Evolutionary conservation across 805 yeast genomes (phyloP), one percentile per base, ranked within the genome.

Genomic region (Candida railenensis): DNA sequence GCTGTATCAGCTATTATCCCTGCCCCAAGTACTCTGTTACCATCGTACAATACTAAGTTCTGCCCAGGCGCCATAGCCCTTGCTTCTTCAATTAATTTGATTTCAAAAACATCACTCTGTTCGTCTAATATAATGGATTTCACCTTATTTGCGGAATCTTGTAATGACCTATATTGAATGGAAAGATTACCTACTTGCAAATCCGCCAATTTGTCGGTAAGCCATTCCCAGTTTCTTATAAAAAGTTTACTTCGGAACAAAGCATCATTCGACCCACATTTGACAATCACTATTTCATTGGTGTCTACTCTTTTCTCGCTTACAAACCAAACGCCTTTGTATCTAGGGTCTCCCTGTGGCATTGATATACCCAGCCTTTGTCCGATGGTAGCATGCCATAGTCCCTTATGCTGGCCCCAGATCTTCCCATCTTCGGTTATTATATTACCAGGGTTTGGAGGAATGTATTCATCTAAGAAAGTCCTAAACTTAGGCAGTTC

Each of bases 381-480:
- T 0, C 99, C 99, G 19, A 92, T 81, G 0, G 99, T 94, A n/a
- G 89, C 92, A 40, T 87, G 82, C 98, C 98, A 94, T 8, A 94
- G 61, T 0, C 99, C 99, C 22, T 77, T 68, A 63, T 94, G 99
- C 41, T 63, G 56, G 0, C 97, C 98, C 81, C 94, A 89, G 0
- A 81, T 73, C 44, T 66, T 69, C 3, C 96, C 96, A 46, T 81
- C 85, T 47, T 77, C 80, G 0, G 91, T 85, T n/a, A 89, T 74
- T 7, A 94, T 81, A 49, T 87, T 77, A 0, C 98, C 99, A 1
- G 89, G 89, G 4, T 73, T 73, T 1, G 86, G 83, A 11, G 74
- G 78, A 2, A 92, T 71, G 57, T 85, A 94, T 52, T 90, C 92
- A 48, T 76, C 73, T 22, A 92, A 66, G 56, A 94, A 94, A 45